Percentiles rank a stretch among this genome's conserved stretches.
These are phyloP conservation scores for Leccinum boreale DNA, from an alignment of 768 basidiomycete species.

Conservation along the genomic window DNA sequence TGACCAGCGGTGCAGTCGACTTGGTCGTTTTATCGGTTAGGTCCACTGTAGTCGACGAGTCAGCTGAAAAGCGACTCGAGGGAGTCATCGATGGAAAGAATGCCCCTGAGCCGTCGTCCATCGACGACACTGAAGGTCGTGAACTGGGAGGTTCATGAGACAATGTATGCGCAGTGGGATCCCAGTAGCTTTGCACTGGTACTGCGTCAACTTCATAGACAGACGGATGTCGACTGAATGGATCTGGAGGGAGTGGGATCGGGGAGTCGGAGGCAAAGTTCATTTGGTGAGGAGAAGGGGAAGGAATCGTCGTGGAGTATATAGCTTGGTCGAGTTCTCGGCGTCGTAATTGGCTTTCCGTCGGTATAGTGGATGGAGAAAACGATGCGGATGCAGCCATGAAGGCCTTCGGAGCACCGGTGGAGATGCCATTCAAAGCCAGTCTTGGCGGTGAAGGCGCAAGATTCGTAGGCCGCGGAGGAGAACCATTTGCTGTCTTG, in stretches of 20 bases:
- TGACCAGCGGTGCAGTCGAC: slow-evolving; percentile 52
- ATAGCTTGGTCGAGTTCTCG: slow-evolving; percentile 50
- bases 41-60: slow-evolving; percentile 48
- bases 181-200: slow-evolving; percentile 44
- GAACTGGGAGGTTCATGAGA: slow-evolving; percentile 18
- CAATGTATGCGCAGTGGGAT: slow-evolving; percentile 28
- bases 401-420: slow-evolving; percentile 53
- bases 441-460: slow-evolving; percentile 58
- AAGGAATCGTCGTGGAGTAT: slow-evolving; percentile 41
- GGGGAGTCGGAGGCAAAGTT: slow-evolving; percentile 44
- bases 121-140: slow-evolving; percentile 25
- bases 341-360: slow-evolving; percentile 47
- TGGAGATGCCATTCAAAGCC: slow-evolving; percentile 67
- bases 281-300: slow-evolving; percentile 24
- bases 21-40: slow-evolving; percentile 32
- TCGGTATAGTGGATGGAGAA: slow-evolving; percentile 28
- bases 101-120: slow-evolving; percentile 17
- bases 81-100: slow-evolving; percentile 24
- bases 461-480: slow-evolving; percentile 21
- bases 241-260: slow-evolving; percentile 82
- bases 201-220: slow-evolving; percentile 30
- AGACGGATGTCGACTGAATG: slow-evolving; percentile 72
- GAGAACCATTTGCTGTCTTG: slow-evolving; percentile 16
- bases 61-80: slow-evolving; percentile 73
- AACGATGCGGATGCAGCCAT: slow-evolving; percentile 19